A percentile compares a stretch with the other conserved stretches of the same genome.
Conservation (phyloP, 768 basidiomycete species). For the Pleurotus eryngii region DNA sequence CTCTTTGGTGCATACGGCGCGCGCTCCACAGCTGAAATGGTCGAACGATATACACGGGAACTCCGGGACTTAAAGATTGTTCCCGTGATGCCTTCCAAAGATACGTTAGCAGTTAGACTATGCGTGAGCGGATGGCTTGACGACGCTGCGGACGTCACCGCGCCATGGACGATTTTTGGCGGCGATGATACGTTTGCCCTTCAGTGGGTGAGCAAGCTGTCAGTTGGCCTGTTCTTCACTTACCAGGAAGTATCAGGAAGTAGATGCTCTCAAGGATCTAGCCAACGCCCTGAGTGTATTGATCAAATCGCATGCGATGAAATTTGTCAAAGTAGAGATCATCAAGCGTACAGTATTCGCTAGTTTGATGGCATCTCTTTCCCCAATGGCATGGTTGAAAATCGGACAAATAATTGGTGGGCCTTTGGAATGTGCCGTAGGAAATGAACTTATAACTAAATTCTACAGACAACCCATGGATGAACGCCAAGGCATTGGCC, state of each 20-base stretch:
- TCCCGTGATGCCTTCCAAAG: constrained; percentile 31
- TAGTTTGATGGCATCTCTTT: constrained; percentile 43
- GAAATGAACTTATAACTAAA: background rate
- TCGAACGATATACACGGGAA: constrained; percentile 47
- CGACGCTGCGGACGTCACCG: constrained; percentile 40
- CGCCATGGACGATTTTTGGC: constrained; percentile 50
- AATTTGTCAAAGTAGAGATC: constrained; percentile 45
- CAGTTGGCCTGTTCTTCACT: background rate
- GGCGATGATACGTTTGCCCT: constrained; percentile 53
- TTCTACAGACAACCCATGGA: constrained; percentile 54
- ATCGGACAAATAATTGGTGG: constrained; percentile 53
- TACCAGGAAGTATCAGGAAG: constrained; percentile 37
- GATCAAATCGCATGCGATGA: constrained; percentile 46
- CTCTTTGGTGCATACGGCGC: constrained; percentile 59
- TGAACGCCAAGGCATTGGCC: constrained; percentile 50
- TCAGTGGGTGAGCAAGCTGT: constrained; percentile 45
- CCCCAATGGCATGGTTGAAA: constrained; percentile 47
- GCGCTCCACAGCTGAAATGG: constrained; percentile 42
- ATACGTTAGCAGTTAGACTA: constrained; percentile 48
- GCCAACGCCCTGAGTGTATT: constrained; percentile 43
- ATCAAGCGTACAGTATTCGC: constrained; percentile 51
- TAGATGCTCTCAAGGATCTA: constrained; percentile 47
- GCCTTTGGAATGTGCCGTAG: constrained; percentile 8
- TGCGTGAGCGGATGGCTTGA: constrained; percentile 57
- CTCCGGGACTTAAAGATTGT: constrained; percentile 51